Evolutionary conservation across 1,284 basidiomycete genomes (phyloP).

Genomic region (Ganoderma resinaceum): DNA sequence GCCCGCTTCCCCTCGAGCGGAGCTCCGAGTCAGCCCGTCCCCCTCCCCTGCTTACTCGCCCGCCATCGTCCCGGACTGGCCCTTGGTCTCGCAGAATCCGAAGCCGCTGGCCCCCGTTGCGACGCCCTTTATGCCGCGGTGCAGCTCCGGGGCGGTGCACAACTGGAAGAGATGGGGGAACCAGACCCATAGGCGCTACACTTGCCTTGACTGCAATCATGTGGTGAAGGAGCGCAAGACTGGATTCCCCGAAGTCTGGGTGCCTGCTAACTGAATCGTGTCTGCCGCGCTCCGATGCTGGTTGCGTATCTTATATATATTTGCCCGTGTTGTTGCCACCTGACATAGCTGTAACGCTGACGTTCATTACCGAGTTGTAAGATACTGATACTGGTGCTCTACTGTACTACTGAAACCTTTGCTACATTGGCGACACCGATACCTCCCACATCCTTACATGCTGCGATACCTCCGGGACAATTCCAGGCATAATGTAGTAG

Average conservation of each 20-base stretch:
- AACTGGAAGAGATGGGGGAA: slow-evolving; percentile 25
- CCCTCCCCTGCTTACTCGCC: background rate
- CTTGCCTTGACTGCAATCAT: slow-evolving; percentile 17
- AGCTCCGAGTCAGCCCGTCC: background rate
- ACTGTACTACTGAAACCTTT: background rate
- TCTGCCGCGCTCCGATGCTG: background rate
- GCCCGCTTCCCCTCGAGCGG: background rate
- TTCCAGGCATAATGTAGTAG: background rate
- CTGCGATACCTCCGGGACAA: background rate
- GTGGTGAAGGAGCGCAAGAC: slow-evolving; percentile 24
- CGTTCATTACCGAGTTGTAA: background rate
- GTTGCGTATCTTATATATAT: background rate
- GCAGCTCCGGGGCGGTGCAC: slow-evolving; percentile 10
- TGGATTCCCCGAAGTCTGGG: slow-evolving; percentile 15
- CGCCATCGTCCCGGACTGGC: background rate
- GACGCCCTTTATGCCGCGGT: background rate
- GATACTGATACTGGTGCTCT: background rate
- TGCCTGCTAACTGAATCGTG: slow-evolving; percentile 5
- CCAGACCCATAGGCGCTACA: slow-evolving; percentile 21
- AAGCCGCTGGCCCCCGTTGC: slow-evolving; percentile 27
- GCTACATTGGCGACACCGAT: background rate
- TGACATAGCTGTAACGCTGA: background rate
- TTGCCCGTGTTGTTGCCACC: background rate
- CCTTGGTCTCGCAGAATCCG: slow-evolving; percentile 20
- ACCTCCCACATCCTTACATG: background rate